Percentiles rank a stretch among this genome's conserved stretches.
Evolutionary conservation across 2,329 filamentous ascomycete species (phyloP).

Genomic region (Claviceps purpurea): DNA sequence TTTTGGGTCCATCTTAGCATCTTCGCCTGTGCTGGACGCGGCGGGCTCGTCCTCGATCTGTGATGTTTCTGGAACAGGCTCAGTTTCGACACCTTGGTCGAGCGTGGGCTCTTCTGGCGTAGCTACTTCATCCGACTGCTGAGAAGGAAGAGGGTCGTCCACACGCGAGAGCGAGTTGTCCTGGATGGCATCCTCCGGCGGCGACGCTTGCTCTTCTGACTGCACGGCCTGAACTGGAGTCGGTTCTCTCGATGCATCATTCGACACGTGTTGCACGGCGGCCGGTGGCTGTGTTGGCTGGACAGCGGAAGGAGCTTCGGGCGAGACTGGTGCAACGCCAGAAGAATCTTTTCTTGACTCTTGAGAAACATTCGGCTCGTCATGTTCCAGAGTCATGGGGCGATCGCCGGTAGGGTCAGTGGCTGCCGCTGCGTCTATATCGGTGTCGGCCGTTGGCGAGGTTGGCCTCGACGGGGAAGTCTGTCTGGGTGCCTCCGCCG

Average conservation of each 20-base stretch:
- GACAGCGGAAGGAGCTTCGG: not conserved
- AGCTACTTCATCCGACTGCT: not conserved
- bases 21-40: too few relatives aligned
- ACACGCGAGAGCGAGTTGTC: not conserved
- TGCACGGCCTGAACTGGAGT: not conserved
- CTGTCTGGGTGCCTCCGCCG: not conserved
- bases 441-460: constrained; percentile 8
- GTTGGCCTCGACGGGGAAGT: constrained; percentile 8
- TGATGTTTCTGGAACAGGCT: constrained; percentile 10
- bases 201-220: not conserved
- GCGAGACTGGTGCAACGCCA: not conserved
- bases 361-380: not conserved
- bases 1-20: too few relatives aligned
- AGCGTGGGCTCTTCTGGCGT: not conserved
- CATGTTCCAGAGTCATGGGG: not conserved
- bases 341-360: not conserved
- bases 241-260: not conserved
- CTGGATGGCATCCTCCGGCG: not conserved
- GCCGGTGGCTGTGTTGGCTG: not conserved
- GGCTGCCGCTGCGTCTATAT: not conserved
- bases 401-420: not conserved
- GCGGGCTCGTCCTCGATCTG: constrained; percentile 13
- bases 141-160: not conserved
- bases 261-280: not conserved
- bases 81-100: not conserved